Base-by-base conservation (phyloP, 1,284 basidiomycete genomes). In the Ganoderma leucocontextum region DNA sequence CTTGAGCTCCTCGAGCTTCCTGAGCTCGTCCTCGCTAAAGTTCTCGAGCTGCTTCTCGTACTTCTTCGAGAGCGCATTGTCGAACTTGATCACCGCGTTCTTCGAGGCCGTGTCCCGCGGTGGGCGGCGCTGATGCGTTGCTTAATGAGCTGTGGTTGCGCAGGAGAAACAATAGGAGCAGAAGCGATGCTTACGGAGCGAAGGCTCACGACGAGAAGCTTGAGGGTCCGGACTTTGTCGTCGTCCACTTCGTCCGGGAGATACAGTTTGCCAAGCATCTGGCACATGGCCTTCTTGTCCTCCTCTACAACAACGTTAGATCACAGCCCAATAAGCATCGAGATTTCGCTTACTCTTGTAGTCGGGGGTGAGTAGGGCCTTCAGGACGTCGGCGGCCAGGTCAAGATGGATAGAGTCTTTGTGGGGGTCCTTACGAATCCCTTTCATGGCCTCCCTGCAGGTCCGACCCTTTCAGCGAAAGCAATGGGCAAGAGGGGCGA, bases 261-360 rank as follows among this genome's bases (percentile, higher is more conserved):
- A 74, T 92, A 85, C 2, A 99, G 83, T 75, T 97, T 95, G 52
- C 86, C 84, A 2, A 99, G 85, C 49, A 95, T 84, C 67, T 96
- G 93, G 67, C 91, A 93, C 17, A 97, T 80, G 0, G 90, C 85
- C 78, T 97, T 98, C 75, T 92, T 89, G 70, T 92, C 88, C 15
- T 95, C 93, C 77, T 88, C 94, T 96, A 72, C 2, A 59, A 22
- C 22, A n/a, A 19, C 15, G 65, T 66, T 47, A 36, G 36, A 15
- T 49, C 8, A 55, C 7, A 12, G 22, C 19, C 22, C 36, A 39
- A 8, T 36, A 41, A 5, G 29, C 53, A 38, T 12, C 22, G 19
- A 12, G n/a, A 15, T 47, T n/a, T 25, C 15, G 74, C 77, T 52
- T 59, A 88, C 81, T 89, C 76, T 80, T 81, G 52, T 84, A 77